A percentile compares a stretch with the other conserved stretches of the same genome.
Evolutionary conservation across 179 eudicot genomes (phyloP).

Genomic region (Beta lomatogona): DNA sequence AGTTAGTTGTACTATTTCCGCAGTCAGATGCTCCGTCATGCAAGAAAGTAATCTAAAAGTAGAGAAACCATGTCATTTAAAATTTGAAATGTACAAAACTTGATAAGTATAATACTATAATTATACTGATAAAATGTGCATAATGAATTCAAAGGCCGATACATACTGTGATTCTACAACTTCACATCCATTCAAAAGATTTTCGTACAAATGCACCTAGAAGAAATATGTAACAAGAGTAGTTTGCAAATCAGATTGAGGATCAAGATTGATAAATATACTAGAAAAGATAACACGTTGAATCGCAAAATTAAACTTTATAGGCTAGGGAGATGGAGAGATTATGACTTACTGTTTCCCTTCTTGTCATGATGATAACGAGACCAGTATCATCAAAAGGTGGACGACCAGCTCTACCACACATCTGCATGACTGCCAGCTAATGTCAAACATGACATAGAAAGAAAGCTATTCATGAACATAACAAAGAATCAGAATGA

Average conservation of each 20-base stretch:
- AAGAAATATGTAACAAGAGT: constrained; percentile 12
- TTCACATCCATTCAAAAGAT: constrained; percentile 93
- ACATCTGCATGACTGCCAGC: constrained; percentile 59
- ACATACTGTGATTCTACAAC: constrained; percentile 97
- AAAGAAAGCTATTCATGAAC: not conserved
- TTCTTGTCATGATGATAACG: constrained; percentile 99
- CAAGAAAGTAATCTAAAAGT: constrained; percentile 77
- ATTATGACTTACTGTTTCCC: constrained; percentile 68
- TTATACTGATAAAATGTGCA: not conserved
- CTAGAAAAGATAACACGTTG: not conserved
- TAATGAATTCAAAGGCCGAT: constrained; percentile 16
- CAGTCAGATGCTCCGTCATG: constrained; percentile 91
- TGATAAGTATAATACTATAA: not conserved
- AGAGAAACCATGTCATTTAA: constrained; percentile 13
- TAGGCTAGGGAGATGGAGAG: constrained; percentile 18
- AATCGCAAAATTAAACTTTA: not conserved
- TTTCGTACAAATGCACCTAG: constrained; percentile 93
- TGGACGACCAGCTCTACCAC: constrained; percentile 99
- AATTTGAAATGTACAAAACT: not conserved
- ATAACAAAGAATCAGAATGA: constrained; percentile 11
- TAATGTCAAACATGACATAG: not conserved
- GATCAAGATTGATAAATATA: not conserved
- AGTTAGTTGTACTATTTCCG: constrained; percentile 97
- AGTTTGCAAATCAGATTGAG: constrained; percentile 17
- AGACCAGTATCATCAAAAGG: constrained; percentile 97